A percentile compares a stretch with the other conserved stretches of the same genome.
These are phyloP conservation scores for Elongisporangium undulatum DNA, from an alignment of 352 stramenopile genomes.

Conservation along the genomic window DNA sequence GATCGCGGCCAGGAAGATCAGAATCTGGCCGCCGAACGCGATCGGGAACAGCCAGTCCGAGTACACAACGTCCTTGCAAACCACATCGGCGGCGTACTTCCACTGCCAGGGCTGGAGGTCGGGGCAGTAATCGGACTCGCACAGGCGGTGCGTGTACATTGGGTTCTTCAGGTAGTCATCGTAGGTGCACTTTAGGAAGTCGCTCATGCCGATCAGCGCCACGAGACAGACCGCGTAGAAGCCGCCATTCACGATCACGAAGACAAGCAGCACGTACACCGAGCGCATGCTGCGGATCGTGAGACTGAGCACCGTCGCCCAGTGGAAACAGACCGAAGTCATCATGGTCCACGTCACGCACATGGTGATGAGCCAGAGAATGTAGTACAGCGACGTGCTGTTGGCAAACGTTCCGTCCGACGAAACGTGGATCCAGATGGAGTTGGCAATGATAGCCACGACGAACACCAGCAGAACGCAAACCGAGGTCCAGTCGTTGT, in stretches of 20 bases:
- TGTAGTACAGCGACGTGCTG: constrained; percentile 70
- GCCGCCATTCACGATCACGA: constrained; percentile 49
- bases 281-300: constrained; percentile 49
- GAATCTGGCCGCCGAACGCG: constrained; percentile 38
- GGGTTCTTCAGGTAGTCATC: constrained; percentile 87
- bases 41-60: constrained; percentile 60
- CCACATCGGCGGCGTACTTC: constrained; percentile 58
- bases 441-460: constrained; percentile 66
- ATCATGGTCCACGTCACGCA: constrained; percentile 86
- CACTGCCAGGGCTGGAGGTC: constrained; percentile 80
- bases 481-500: constrained; percentile 83
- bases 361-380: constrained; percentile 57
- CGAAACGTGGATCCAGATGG: constrained; percentile 79
- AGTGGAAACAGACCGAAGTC: constrained; percentile 85
- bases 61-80: constrained; percentile 66
- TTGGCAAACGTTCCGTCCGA: constrained; percentile 34
- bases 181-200: constrained; percentile 85
- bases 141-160: constrained; percentile 59
- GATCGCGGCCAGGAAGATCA: constrained; percentile 61
- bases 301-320: constrained; percentile 69
- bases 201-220: constrained; percentile 60
- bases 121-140: constrained; percentile 68
- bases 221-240: constrained; percentile 75
- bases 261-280: constrained; percentile 53
- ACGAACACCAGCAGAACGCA: constrained; percentile 72